Percentiles rank a stretch among this genome's conserved stretches.
These are phyloP conservation scores for Fusarium sp. DNA, from an alignment of 2,329 filamentous ascomycete species.

Conservation along the genomic window DNA sequence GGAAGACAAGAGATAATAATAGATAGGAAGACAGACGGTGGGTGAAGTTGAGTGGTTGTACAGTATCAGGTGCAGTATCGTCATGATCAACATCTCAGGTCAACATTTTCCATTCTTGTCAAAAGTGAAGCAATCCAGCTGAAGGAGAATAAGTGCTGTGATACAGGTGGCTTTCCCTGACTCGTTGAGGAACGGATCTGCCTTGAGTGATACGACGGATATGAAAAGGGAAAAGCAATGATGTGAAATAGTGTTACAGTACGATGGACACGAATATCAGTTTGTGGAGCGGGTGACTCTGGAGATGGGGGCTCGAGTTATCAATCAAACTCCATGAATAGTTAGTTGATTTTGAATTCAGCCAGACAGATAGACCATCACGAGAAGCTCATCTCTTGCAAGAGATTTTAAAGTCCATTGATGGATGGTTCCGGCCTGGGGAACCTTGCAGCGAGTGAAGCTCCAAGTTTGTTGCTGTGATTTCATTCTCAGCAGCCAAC, in stretches of 20 bases:
- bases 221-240: neutral
- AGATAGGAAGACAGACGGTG: neutral
- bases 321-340: conserved; percentile 17
- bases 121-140: conserved; percentile 13
- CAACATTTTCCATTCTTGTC: conserved; percentile 33
- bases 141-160: neutral
- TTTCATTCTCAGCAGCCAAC: conserved; percentile 30
- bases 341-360: neutral
- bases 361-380: neutral
- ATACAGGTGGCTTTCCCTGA: conserved; percentile 15
- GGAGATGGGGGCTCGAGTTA: conserved; percentile 10
- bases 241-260: conserved; percentile 9
- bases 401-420: neutral
- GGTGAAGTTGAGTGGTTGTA: conserved; percentile 7
- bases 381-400: neutral
- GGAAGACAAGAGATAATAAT: conserved; percentile 6
- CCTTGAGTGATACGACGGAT: conserved; percentile 25
- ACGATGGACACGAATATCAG: neutral
- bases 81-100: conserved; percentile 30
- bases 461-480: conserved; percentile 10
- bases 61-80: conserved; percentile 23
- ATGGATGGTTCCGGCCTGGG: conserved; percentile 11
- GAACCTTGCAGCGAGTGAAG: conserved; percentile 29
- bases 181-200: conserved; percentile 26
- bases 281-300: neutral